A percentile compares a stretch with the other conserved stretches of the same genome.
phyloP scores from a whole-genome alignment of 2,329 filamentous ascomycete genomes.

The Penicillium corylophilum region DNA sequence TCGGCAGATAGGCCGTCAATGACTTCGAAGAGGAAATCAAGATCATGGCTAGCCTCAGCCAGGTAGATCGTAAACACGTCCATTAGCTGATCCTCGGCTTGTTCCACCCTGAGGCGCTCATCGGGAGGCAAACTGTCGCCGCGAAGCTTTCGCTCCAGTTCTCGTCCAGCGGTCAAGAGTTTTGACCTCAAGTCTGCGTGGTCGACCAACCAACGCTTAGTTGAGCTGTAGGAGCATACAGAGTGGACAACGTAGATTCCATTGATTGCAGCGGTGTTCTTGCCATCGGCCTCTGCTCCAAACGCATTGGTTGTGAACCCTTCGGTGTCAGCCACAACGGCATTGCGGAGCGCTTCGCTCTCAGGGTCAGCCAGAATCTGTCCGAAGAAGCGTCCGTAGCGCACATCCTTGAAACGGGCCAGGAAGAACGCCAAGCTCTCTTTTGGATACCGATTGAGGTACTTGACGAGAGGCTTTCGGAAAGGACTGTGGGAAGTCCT shows the following conservation, averaged over 20 bases:
- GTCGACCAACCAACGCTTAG: slow-evolving; percentile 64
- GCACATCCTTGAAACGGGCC: slow-evolving; percentile 76
- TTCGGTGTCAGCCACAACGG: slow-evolving; percentile 71
- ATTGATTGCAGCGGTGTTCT: slow-evolving; percentile 79
- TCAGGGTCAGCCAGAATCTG: slow-evolving; percentile 77
- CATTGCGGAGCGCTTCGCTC: slow-evolving; percentile 71
- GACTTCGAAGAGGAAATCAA: slow-evolving; percentile 80
- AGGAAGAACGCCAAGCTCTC: slow-evolving; percentile 81
- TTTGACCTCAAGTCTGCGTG: slow-evolving; percentile 59
- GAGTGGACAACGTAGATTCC: slow-evolving; percentile 82
- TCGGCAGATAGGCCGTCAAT: slow-evolving; percentile 81
- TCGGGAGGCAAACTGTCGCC: slow-evolving; percentile 67
- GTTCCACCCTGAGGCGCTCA: slow-evolving; percentile 80
- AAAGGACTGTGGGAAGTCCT: slow-evolving; percentile 91
- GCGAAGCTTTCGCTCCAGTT: slow-evolving; percentile 73
- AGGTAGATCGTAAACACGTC: slow-evolving; percentile 79
- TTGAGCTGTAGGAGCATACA: slow-evolving; percentile 65
- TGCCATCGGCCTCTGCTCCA: slow-evolving; percentile 66
- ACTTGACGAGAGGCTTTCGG: slow-evolving; percentile 83
- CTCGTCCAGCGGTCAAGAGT: slow-evolving; percentile 66
- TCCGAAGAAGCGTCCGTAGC: slow-evolving; percentile 85
- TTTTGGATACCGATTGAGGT: slow-evolving; percentile 87
- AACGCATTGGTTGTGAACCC: slow-evolving; percentile 65
- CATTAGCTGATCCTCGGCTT: slow-evolving; percentile 86
- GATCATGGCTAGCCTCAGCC: slow-evolving; percentile 68